Evolutionary conservation across 1,139 yeast genomes (phyloP).

Genomic region (Taphrina pruni): DNA sequence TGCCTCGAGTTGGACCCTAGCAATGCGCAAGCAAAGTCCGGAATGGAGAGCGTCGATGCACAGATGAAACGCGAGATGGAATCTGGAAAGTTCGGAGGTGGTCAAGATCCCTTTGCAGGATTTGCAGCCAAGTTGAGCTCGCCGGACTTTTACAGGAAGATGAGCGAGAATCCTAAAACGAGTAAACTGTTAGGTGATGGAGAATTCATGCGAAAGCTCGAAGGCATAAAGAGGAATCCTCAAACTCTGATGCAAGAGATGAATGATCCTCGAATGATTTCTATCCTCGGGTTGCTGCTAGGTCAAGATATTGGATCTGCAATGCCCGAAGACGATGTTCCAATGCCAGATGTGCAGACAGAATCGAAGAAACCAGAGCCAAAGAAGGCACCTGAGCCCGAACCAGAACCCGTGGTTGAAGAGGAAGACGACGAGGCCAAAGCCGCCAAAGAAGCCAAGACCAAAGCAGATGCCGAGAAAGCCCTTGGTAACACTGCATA

Average conservation of each 20-base stretch:
- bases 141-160: conserved; percentile 76
- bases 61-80: conserved; percentile 57
- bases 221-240: conserved; percentile 73
- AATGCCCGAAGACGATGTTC: conserved; percentile 45
- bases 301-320: conserved; percentile 50
- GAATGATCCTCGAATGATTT: conserved; percentile 86
- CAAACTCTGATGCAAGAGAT: conserved; percentile 44
- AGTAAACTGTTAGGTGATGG: conserved; percentile 88
- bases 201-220: conserved; percentile 72
- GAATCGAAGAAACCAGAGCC: conserved; percentile 49
- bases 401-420: conserved; percentile 48
- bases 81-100: conserved; percentile 50
- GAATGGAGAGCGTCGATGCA: conserved; percentile 70
- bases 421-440: conserved; percentile 49
- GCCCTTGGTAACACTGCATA: conserved; percentile 85
- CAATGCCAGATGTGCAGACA: conserved; percentile 47
- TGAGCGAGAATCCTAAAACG: conserved; percentile 85
- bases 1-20: conserved; percentile 81
- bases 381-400: conserved; percentile 48
- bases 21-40: conserved; percentile 87
- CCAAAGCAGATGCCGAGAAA: conserved; percentile 77
- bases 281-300: conserved; percentile 81
- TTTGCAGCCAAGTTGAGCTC: conserved; percentile 77
- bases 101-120: conserved; percentile 71
- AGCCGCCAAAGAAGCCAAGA: conserved; percentile 55